phyloP scores from a whole-genome alignment of 306 rosid species.

The Vachellia collinsii region DNA sequence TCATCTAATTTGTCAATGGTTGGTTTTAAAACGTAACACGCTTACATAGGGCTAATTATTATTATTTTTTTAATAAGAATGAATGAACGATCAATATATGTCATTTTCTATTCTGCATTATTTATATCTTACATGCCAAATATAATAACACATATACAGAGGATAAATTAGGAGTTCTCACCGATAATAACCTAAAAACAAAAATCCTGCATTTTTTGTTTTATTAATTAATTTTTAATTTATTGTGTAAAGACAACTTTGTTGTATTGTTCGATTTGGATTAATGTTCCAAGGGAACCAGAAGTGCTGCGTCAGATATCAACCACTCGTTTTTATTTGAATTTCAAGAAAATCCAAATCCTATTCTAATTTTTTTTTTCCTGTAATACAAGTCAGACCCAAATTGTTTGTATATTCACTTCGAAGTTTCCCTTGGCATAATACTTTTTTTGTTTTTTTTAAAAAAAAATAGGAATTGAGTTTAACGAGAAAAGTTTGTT shows the following conservation, averaged over 20 bases:
- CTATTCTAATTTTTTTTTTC: too few species aligned
- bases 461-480: too few species aligned
- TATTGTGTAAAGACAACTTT: neutral
- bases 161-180: neutral
- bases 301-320: neutral
- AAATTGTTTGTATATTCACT: neutral
- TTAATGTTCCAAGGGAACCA: too few species aligned
- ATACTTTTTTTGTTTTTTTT: too few species aligned
- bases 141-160: neutral
- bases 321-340: neutral
- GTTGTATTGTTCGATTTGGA: neutral
- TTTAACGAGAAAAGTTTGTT: too few species aligned
- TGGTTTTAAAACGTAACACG: neutral
- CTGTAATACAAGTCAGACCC: neutral
- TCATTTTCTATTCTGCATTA: neutral
- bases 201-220: neutral
- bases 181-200: neutral
- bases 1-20: slow-evolving; percentile 12
- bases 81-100: too few species aligned
- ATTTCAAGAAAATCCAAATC: neutral
- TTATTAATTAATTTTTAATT: neutral
- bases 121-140: neutral
- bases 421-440: neutral
- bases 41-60: neutral
- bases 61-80: too few species aligned